Evolutionary conservation across 2,329 filamentous ascomycete species (phyloP).

Genomic region (Paraphoma sp.): DNA sequence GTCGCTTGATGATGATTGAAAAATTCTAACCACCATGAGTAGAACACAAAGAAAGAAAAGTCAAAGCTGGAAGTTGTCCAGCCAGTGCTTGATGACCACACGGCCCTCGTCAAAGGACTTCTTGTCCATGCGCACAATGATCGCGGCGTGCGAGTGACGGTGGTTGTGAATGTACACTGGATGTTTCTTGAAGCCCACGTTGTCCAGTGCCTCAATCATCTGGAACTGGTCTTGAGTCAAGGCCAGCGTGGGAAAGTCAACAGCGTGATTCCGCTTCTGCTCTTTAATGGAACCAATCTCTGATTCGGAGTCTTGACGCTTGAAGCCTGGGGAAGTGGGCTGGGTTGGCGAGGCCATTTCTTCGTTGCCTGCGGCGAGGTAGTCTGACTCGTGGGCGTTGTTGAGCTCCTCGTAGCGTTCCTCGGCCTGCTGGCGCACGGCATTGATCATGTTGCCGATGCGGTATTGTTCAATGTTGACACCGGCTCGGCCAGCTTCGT

Average conservation of each 20-base stretch:
- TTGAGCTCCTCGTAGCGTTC: constrained; percentile 77
- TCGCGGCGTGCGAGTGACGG: constrained; percentile 83
- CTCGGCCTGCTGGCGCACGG: constrained; percentile 78
- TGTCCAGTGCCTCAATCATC: constrained; percentile 80
- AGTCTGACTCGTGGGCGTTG: constrained; percentile 72
- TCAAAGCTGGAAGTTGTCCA: constrained; percentile 69
- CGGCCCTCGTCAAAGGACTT: constrained; percentile 76
- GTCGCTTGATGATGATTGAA: constrained; percentile 11
- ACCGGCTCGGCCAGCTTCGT: constrained; percentile 74
- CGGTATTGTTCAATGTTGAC: constrained; percentile 74
- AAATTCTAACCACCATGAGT: neutral
- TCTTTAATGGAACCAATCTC: constrained; percentile 39
- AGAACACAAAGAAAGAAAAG: neutral
- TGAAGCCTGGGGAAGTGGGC: constrained; percentile 17
- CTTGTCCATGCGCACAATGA: constrained; percentile 77
- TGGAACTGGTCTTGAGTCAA: constrained; percentile 80
- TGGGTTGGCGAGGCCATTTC: constrained; percentile 37
- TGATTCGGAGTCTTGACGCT: constrained; percentile 21
- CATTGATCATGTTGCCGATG: constrained; percentile 72
- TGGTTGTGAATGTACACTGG: constrained; percentile 77
- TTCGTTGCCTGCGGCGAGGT: constrained; percentile 65
- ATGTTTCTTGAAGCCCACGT: constrained; percentile 64
- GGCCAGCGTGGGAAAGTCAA: constrained; percentile 73
- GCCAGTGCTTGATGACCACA: constrained; percentile 81
- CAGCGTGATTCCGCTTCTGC: constrained; percentile 37